Evolutionary conservation across 2,329 filamentous ascomycete species (phyloP), one percentile per base, ranked within the genome.

Genomic region (Trichoderma polysporum): DNA sequence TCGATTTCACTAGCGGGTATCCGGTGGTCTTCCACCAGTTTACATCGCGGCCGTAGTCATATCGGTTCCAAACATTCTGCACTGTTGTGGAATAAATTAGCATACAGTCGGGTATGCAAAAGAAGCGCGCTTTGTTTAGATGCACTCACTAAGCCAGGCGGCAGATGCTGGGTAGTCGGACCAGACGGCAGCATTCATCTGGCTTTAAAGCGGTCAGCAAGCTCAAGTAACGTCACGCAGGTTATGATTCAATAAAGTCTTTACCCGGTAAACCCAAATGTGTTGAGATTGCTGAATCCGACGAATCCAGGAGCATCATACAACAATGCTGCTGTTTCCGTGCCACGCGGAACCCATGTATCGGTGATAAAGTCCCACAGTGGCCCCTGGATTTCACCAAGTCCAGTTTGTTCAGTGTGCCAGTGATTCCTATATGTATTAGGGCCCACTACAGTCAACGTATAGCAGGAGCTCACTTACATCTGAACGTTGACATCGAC

Each of bases 401-500:
- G 74, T 0, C 84, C 85, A 0, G 84, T 85, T 61, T 85, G 80
- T 37, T 86, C 84, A 2, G 82, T 80, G 1, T 76, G 78, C 86
- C 86, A 88, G 70, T 88, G 82, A 67, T 88, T 88, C 60, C 60
- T 63, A 35, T 37, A 19, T 1, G n/a, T 5, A 45, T 33, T 2
- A 27, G 7, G 27, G 6, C 54, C 12, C 54, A n/a, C 7, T 10
- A 22, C 4, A 12, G 6, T 15, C 17, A n/a, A 13, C 1, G 1
- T 17, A 4, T 1, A 8, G 1, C 7, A 8, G 1, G 3, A 25
- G 0, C 3, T 7, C 7, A 54, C 60, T 22, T 41, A 54, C 86
- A 88, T 88, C 69, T 88, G 84, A 0, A 88, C 66, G 66, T 88
- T 88, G 71, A 88, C 87, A 68, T 88, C 85, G 45, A 81, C 78